Evolutionary conservation across 805 yeast genomes (phyloP).

Genomic region (Wickerhamiella bombiphila): DNA sequence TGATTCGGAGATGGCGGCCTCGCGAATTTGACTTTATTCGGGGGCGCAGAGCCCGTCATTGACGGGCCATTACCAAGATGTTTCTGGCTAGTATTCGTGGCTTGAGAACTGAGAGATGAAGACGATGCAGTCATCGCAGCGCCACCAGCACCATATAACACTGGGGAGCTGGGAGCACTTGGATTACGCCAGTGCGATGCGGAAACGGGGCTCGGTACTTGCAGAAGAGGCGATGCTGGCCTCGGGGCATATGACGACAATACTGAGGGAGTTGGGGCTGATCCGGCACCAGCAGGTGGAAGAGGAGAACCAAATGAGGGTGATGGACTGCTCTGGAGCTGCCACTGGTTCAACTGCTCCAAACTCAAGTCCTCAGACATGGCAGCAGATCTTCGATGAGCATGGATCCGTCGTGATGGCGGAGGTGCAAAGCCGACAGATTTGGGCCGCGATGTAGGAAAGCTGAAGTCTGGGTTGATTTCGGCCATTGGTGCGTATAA

Average conservation of each 20-base stretch:
- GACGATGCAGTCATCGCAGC: neutral
- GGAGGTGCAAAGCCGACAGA: conserved; percentile 2
- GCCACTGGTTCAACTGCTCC: conserved; percentile 6
- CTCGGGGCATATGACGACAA: neutral
- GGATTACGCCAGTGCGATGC: no score
- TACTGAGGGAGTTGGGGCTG: neutral
- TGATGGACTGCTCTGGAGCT: neutral
- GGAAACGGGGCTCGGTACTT: neutral
- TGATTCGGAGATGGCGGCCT: neutral
- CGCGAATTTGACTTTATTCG: neutral
- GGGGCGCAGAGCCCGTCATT: no score
- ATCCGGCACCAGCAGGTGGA: neutral
- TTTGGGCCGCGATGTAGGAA: conserved; percentile 10
- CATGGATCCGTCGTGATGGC: conserved; percentile 10
- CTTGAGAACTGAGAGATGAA: neutral
- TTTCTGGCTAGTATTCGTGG: neutral
- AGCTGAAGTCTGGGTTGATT: conserved; percentile 15
- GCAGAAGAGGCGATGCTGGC: neutral
- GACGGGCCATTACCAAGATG: no score
- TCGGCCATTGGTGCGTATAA: conserved; percentile 13
- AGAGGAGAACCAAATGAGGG: neutral
- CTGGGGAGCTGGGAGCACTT: neutral
- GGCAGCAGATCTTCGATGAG: conserved; percentile 20
- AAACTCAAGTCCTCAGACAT: conserved; percentile 19
- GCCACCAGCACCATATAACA: neutral